Conservation (phyloP, 1,284 basidiomycete genomes). For the Trametes hirsuta region DNA sequence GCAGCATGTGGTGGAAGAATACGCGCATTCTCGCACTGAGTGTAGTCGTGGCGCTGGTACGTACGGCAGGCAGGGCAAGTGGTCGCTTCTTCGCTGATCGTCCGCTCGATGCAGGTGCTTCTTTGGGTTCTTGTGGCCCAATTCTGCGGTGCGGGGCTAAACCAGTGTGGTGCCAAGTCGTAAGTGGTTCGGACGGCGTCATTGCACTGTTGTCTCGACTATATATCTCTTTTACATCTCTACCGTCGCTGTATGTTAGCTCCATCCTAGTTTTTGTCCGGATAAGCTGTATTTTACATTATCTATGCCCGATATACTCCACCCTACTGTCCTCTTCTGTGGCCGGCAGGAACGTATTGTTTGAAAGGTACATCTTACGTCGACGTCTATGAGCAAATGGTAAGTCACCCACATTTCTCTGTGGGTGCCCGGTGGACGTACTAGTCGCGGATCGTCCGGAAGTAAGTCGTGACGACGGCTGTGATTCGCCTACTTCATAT, state of each 20-base stretch:
- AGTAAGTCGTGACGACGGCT: no score
- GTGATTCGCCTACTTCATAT: no score
- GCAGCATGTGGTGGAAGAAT: constrained; percentile 98
- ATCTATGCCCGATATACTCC: background rate
- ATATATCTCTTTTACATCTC: background rate
- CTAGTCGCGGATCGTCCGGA: no score
- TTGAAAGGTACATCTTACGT: no score
- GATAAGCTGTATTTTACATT: constrained; percentile 18
- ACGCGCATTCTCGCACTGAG: constrained; percentile 75
- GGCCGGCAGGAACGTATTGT: no score
- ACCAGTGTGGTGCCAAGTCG: constrained; percentile 54
- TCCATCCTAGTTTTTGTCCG: background rate
- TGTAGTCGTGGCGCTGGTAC: constrained; percentile 75
- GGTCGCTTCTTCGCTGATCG: constrained; percentile 14
- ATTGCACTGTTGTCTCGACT: background rate
- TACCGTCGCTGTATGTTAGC: constrained; percentile 15
- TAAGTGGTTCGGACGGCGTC: background rate
- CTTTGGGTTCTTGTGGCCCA: constrained; percentile 83
- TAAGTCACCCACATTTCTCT: no score
- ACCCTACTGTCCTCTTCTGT: no score
- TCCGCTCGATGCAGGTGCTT: constrained; percentile 52
- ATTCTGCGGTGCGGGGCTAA: constrained; percentile 82
- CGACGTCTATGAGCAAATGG: no score
- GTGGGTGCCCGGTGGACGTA: no score
- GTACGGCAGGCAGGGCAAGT: constrained; percentile 35